Percentiles rank a stretch among this genome's conserved stretches.
These are phyloP conservation scores for Pichia sp. DNA, from an alignment of 1,139 yeast species.

Conservation along the genomic window DNA sequence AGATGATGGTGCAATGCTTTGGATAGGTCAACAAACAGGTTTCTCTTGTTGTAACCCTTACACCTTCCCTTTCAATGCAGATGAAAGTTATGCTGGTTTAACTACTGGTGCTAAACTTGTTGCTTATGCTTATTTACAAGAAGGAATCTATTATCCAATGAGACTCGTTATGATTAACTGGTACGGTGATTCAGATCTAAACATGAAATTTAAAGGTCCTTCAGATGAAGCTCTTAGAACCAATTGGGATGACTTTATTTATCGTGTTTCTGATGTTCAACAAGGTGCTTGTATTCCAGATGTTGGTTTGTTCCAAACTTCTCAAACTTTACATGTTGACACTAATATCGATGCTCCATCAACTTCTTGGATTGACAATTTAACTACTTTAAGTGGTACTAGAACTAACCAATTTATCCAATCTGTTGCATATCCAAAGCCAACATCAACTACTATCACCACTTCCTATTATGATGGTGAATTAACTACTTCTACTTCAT, in stretches of 20 bases:
- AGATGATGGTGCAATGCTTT: slow-evolving; percentile 14
- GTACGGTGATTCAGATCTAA: slow-evolving; percentile 9
- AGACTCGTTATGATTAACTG: slow-evolving; percentile 16
- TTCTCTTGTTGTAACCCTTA: slow-evolving; percentile 14
- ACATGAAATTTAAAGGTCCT: slow-evolving; percentile 2
- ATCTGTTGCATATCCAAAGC: slow-evolving; percentile 3
- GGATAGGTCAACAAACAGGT: slow-evolving; percentile 15
- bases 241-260: background rate
- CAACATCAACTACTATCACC: slow-evolving; percentile 1
- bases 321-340: background rate
- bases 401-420: slow-evolving; percentile 2
- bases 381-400: background rate
- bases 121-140: slow-evolving; percentile 6
- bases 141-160: slow-evolving; percentile 16
- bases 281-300: slow-evolving; percentile 5
- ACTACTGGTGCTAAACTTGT: slow-evolving; percentile 1
- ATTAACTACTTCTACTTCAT: slow-evolving; percentile 24
- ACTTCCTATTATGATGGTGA: background rate
- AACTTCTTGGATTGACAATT: background rate
- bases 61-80: slow-evolving; percentile 8
- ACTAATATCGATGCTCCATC: background rate
- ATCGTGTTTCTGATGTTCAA: background rate
- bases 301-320: background rate
- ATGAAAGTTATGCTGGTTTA: slow-evolving; percentile 2
- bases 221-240: background rate